Conservation (phyloP, 2,329 filamentous ascomycete species). For the Colletotrichum sp. region DNA sequence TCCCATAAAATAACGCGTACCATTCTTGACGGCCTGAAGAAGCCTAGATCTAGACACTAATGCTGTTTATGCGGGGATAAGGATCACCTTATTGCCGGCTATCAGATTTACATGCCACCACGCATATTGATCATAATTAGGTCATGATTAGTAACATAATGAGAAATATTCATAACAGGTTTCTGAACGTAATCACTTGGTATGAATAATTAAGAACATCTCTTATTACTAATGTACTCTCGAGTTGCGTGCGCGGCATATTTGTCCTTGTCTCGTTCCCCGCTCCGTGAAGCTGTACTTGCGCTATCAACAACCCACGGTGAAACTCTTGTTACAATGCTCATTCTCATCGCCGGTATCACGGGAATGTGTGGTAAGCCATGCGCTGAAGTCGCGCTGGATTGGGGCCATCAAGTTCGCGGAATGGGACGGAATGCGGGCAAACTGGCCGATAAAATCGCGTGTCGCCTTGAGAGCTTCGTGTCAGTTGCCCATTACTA, state of each 20-base stretch:
- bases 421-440: neutral
- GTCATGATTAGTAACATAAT: neutral
- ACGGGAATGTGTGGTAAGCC: neutral
- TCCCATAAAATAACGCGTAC: neutral
- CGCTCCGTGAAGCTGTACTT: neutral
- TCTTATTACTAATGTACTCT: neutral
- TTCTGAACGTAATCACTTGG: neutral
- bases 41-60: neutral
- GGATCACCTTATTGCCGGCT: no score
- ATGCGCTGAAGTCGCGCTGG: neutral
- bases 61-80: neutral
- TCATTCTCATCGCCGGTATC: neutral
- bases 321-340: neutral
- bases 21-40: neutral
- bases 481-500: neutral
- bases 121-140: neutral
- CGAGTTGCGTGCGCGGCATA: neutral
- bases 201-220: neutral
- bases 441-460: neutral
- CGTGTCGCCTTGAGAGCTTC: neutral
- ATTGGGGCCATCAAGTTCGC: neutral
- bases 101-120: neutral
- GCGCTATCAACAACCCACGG: neutral
- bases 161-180: neutral
- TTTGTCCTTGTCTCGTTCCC: neutral